A percentile compares a stretch with the other conserved stretches of the same genome.
These are phyloP conservation scores for Fusarium palustre DNA, from an alignment of 2,329 filamentous ascomycete species.

Conservation along the genomic window DNA sequence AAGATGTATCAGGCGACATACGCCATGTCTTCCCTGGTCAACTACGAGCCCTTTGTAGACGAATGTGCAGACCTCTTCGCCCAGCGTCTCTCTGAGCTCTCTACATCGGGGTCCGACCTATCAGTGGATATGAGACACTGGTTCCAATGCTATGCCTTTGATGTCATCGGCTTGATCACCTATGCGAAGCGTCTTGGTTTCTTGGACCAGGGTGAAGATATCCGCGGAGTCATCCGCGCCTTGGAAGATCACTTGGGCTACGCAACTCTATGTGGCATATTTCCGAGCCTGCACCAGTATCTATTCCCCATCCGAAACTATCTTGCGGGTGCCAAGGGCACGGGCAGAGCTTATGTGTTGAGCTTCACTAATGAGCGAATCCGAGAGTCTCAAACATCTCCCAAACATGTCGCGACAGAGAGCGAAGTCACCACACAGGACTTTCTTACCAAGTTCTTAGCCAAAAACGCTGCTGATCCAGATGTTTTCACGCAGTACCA, in stretches of 20 bases:
- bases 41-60: constrained; percentile 26
- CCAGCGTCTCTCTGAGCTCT: constrained; percentile 11
- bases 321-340: constrained; percentile 4
- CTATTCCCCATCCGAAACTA: constrained; percentile 16
- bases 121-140: constrained; percentile 24
- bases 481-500: constrained; percentile 35
- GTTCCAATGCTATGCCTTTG: constrained; percentile 37
- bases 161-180: constrained; percentile 31
- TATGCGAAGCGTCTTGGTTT: constrained; percentile 32
- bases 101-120: accelerated
- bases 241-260: constrained; percentile 21
- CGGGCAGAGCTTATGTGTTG: constrained; percentile 21
- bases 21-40: constrained; percentile 31
- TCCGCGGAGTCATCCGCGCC: constrained; percentile 18
- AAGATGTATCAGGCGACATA: constrained; percentile 28
- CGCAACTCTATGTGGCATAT: constrained; percentile 10
- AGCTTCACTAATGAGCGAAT: constrained; percentile 27
- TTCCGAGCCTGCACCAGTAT: constrained; percentile 3
- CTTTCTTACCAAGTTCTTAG: constrained; percentile 41
- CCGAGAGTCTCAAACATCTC: not conserved
- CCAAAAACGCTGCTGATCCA: constrained; percentile 29
- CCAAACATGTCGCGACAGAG: not conserved
- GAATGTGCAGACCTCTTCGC: constrained; percentile 27
- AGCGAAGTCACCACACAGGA: constrained; percentile 24
- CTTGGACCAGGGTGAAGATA: constrained; percentile 21